These are phyloP conservation scores for Penicillium paradoxum DNA, from an alignment of 495 filamentous ascomycete genomes.

Conservation along the genomic window DNA sequence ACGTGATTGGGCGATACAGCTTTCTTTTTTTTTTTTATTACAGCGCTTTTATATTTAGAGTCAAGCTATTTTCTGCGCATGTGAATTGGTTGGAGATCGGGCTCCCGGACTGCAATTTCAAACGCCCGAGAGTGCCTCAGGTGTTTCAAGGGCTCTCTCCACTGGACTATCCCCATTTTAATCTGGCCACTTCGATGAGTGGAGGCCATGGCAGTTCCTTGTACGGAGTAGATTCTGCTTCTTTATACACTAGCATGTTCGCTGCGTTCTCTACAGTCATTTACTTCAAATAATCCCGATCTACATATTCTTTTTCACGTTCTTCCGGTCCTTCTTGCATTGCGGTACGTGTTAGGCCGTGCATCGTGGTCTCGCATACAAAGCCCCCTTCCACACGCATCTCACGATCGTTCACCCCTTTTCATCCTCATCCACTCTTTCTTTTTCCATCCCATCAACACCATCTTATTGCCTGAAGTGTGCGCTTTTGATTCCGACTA, in stretches of 20 bases:
- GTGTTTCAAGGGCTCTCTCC: conserved; percentile 8
- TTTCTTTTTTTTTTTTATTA: conserved; percentile 1
- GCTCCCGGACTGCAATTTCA: not conserved
- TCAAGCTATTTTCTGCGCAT: not conserved
- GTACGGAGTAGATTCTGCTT: not conserved
- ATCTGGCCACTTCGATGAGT: conserved; percentile 10
- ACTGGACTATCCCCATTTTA: conserved; percentile 21
- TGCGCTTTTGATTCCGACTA: not conserved
- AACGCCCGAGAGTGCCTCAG: conserved; percentile 10
- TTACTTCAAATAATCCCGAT: not conserved
- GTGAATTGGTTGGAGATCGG: not conserved
- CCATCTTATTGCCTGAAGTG: not conserved
- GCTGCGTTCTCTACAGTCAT: not conserved
- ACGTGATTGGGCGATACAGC: conserved; percentile 3
- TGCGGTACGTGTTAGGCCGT: not conserved
- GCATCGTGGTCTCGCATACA: not conserved
- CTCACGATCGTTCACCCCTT: not conserved
- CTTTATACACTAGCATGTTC: not conserved
- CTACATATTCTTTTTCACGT: not conserved
- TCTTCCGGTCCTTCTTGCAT: not conserved
- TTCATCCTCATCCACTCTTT: not conserved
- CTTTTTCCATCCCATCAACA: not conserved
- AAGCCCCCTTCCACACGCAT: not conserved
- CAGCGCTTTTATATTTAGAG: not conserved
- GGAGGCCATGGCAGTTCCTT: conserved; percentile 12